Conservation (phyloP, 2,329 filamentous ascomycete genomes). For the Fusarium oxysporum region DNA sequence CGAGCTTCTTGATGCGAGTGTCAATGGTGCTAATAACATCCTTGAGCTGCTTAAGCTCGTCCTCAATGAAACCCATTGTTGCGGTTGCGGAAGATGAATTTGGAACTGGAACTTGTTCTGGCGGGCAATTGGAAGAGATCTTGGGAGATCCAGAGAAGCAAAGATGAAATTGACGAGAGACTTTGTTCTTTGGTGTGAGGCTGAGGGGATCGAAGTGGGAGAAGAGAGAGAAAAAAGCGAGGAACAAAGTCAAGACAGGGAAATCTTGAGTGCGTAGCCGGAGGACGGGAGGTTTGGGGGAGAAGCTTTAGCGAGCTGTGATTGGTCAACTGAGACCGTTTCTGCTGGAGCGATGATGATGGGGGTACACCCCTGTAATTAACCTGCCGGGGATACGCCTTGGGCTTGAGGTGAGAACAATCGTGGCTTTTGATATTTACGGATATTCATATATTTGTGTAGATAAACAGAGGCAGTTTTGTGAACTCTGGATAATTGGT, state of each 20-base stretch:
- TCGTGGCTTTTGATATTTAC: slow-evolving; percentile 31
- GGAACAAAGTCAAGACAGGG: slow-evolving; percentile 40
- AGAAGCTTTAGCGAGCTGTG: slow-evolving; percentile 39
- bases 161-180: slow-evolving; percentile 15
- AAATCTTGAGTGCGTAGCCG: slow-evolving; percentile 49
- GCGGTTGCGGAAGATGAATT: slow-evolving; percentile 44
- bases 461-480: neutral
- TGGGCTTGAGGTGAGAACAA: slow-evolving; percentile 6
- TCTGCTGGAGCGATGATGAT: slow-evolving; percentile 36
- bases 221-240: slow-evolving; percentile 35
- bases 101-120: slow-evolving; percentile 31
- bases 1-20: slow-evolving; percentile 85
- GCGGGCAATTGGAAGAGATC: slow-evolving; percentile 31
- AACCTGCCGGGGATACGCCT: slow-evolving; percentile 36
- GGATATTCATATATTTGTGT: neutral
- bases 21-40: slow-evolving; percentile 86
- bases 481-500: neutral
- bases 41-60: slow-evolving; percentile 87
- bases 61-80: slow-evolving; percentile 89
- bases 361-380: slow-evolving; percentile 30
- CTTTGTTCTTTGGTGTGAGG: slow-evolving; percentile 27
- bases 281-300: slow-evolving; percentile 47
- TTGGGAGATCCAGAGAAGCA: slow-evolving; percentile 24
- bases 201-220: slow-evolving; percentile 19
- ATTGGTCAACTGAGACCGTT: slow-evolving; percentile 37